These are phyloP conservation scores for Backusella australiensis DNA, from an alignment of 192 early-diverging fungal species.

Conservation along the genomic window DNA sequence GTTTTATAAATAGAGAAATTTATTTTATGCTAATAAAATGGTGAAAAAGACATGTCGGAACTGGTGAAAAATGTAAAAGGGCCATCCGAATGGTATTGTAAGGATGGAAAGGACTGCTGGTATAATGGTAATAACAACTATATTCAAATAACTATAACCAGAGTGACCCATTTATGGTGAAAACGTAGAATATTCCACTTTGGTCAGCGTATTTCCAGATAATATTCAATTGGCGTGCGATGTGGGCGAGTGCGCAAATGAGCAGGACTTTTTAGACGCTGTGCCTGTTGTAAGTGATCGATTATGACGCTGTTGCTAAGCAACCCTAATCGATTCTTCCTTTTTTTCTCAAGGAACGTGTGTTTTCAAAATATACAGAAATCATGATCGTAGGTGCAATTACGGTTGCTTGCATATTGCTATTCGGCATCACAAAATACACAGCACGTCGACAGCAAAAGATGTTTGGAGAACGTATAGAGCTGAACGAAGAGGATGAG, in stretches of 20 bases:
- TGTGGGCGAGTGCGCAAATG: slow-evolving; percentile 73
- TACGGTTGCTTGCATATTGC: slow-evolving; percentile 7
- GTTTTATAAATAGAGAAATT: too few species aligned
- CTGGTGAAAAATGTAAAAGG: slow-evolving; percentile 34
- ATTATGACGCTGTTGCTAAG: not conserved
- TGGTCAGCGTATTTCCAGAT: slow-evolving; percentile 35
- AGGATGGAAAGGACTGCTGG: slow-evolving; percentile 35
- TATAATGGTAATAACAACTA: slow-evolving; percentile 25
- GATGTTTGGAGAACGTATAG: slow-evolving; percentile 21
- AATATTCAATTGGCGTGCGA: slow-evolving; percentile 71
- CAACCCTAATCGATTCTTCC: not conserved
- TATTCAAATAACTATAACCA: not conserved
- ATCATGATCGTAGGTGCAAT: slow-evolving; percentile 18
- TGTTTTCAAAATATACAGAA: slow-evolving; percentile 24
- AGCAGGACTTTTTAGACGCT: slow-evolving; percentile 34
- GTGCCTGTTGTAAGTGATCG: slow-evolving; percentile 22
- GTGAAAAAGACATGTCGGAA: slow-evolving; percentile 32
- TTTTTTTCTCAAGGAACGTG: slow-evolving; percentile 12
- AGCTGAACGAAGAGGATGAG: not conserved
- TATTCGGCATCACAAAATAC: slow-evolving; percentile 17
- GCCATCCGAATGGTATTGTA: slow-evolving; percentile 37
- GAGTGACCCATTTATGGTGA: not conserved
- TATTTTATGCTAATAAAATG: too few species aligned
- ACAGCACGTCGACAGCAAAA: slow-evolving; percentile 19
- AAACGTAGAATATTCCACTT: slow-evolving; percentile 34